Conservation (phyloP, 176 grass and related monocot species). For the Aegilops speltoides region DNA sequence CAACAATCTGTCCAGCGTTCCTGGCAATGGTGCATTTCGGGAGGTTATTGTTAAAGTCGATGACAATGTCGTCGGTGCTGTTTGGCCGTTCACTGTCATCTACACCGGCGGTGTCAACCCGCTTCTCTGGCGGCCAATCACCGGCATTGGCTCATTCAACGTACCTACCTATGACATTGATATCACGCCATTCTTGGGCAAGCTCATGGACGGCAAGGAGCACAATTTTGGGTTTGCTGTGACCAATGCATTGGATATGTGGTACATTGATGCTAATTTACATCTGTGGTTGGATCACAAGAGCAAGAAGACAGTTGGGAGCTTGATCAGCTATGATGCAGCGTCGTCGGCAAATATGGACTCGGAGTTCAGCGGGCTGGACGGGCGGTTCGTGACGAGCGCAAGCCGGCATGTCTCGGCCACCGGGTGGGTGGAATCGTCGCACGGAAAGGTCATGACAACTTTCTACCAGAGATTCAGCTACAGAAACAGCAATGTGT, state of each 20-base stretch:
- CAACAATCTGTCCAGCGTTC: constrained; percentile 27
- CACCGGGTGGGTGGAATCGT: constrained; percentile 59
- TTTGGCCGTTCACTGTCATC: constrained; percentile 65
- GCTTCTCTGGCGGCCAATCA: constrained; percentile 60
- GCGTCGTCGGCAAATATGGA: neutral
- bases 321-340: constrained; percentile 40
- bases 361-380: constrained; percentile 29
- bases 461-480: constrained; percentile 46
- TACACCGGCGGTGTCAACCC: constrained; percentile 61
- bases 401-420: constrained; percentile 37
- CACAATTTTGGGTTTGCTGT: constrained; percentile 55
- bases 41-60: constrained; percentile 46
- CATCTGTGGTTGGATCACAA: constrained; percentile 64
- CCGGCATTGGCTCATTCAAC: constrained; percentile 49
- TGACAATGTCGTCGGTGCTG: constrained; percentile 46
- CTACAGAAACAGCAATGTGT: constrained; percentile 47
- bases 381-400: constrained; percentile 44
- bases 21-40: constrained; percentile 57
- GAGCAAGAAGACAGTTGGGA: constrained; percentile 34
- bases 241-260: constrained; percentile 45
- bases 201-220: constrained; percentile 46
- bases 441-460: constrained; percentile 43
- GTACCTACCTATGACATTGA: constrained; percentile 63
- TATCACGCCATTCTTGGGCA: constrained; percentile 59
- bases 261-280: constrained; percentile 61